Percentiles rank a stretch among this genome's conserved stretches.
phyloP scores from a whole-genome alignment of 169 alveolate species.

The Plasmodium inui region DNA sequence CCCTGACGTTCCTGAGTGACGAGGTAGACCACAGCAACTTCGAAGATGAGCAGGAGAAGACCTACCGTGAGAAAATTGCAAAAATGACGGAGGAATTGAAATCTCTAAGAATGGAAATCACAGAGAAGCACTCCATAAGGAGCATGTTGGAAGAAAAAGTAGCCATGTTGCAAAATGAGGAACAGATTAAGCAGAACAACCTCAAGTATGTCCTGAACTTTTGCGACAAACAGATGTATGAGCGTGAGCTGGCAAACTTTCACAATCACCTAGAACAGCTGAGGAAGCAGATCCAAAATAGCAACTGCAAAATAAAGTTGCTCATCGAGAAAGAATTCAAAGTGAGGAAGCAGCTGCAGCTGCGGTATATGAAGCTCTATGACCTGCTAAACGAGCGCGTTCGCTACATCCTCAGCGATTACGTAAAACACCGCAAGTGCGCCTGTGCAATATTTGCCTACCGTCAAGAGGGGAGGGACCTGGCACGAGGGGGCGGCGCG shows the following conservation, averaged over 20 bases:
- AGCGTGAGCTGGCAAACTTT: slow-evolving; percentile 13
- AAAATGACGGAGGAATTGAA: slow-evolving; percentile 32
- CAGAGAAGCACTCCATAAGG: slow-evolving; percentile 44
- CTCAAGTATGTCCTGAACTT: slow-evolving; percentile 41
- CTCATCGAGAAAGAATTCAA: slow-evolving; percentile 66
- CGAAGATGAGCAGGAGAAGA: slow-evolving; percentile 47
- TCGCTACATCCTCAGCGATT: slow-evolving; percentile 43
- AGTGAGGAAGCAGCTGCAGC: slow-evolving; percentile 52
- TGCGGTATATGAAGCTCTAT: slow-evolving; percentile 32
- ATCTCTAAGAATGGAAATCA: slow-evolving; percentile 40
- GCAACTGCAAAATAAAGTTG: slow-evolving; percentile 57
- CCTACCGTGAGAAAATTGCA: slow-evolving; percentile 36
- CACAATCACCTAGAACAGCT: slow-evolving; percentile 9
- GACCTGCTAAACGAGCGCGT: slow-evolving; percentile 53
- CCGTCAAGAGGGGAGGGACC: slow-evolving; percentile 47
- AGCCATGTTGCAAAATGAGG: slow-evolving; percentile 54
- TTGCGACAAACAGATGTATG: slow-evolving; percentile 55
- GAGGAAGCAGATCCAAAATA: slow-evolving; percentile 64
- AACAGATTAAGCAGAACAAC: slow-evolving; percentile 43
- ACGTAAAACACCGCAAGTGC: slow-evolving; percentile 67
- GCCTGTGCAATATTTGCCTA: slow-evolving; percentile 71
- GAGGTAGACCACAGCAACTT: slow-evolving; percentile 10
- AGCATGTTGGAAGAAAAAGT: slow-evolving; percentile 49
- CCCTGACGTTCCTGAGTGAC: slow-evolving; percentile 46
- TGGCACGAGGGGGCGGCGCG: not conserved